A percentile compares a stretch with the other conserved stretches of the same genome.
phyloP scores from a whole-genome alignment of 208 protist genomes.

The Trypanosoma grayi region DNA sequence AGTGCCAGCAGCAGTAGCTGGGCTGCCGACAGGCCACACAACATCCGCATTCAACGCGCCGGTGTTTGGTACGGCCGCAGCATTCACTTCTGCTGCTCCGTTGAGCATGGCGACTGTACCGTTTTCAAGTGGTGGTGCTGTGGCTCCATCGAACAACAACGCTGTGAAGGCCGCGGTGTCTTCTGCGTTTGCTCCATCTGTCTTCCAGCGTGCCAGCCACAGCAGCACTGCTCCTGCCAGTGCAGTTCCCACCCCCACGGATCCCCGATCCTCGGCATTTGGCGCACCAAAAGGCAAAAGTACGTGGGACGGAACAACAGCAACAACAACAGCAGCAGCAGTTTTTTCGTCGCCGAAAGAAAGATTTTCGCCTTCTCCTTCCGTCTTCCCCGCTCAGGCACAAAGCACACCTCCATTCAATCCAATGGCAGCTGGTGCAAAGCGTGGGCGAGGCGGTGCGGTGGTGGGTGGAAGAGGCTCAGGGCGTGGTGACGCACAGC shows the following conservation, averaged over 20 bases:
- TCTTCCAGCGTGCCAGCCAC: not conserved
- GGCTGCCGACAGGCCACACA: not conserved
- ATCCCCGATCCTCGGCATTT: not conserved
- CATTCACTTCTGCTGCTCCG: not conserved
- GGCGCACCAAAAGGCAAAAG: not conserved
- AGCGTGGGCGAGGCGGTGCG: not conserved
- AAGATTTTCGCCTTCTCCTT: not conserved
- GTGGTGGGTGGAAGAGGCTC: not conserved
- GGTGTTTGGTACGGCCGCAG: slow-evolving; percentile 1
- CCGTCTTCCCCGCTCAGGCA: too few species aligned
- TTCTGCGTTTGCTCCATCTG: slow-evolving; percentile 1
- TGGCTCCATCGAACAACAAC: not conserved
- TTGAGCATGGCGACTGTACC: not conserved
- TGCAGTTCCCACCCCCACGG: not conserved
- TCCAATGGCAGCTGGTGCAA: not conserved
- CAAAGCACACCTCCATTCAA: not conserved
- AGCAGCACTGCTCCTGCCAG: too few species aligned
- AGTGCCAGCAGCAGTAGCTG: not conserved
- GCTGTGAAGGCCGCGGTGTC: not conserved
- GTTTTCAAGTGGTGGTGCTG: not conserved
- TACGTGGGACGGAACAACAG: not conserved
- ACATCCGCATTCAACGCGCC: not conserved
- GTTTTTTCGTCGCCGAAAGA: not conserved
- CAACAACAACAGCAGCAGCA: not conserved
- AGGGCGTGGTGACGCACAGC: not conserved